Percentiles rank a stretch among this genome's conserved stretches.
These are phyloP conservation scores for Pseudoscleropodium purum DNA, from an alignment of 225 moss, liverwort and hornwort genomes.

Conservation along the genomic window DNA sequence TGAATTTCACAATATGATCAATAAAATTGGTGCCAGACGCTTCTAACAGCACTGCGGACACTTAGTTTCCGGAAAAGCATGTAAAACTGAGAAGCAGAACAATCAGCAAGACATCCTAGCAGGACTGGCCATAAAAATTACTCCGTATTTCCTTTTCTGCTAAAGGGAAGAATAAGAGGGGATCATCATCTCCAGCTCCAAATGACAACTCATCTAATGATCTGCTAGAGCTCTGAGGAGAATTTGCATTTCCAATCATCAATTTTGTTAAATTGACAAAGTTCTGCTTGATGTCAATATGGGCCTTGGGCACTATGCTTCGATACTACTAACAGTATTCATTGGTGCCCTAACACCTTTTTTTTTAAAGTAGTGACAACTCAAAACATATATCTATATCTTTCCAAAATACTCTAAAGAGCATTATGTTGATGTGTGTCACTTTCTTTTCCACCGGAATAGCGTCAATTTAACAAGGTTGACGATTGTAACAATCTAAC, in stretches of 20 bases:
- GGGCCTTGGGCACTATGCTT: neutral
- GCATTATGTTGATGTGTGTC: neutral
- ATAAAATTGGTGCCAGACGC: too few species aligned
- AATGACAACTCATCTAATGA: neutral
- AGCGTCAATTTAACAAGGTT: neutral
- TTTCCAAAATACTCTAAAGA: too few species aligned
- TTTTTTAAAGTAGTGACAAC: too few species aligned
- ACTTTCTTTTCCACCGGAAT: neutral
- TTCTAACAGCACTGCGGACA: too few species aligned
- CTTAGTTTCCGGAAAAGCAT: neutral
- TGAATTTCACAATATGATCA: neutral
- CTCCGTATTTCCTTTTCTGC: too few species aligned
- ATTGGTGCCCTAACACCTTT: too few species aligned
- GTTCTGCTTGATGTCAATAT: neutral
- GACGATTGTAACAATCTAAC: too few species aligned
- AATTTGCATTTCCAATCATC: neutral
- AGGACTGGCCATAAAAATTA: too few species aligned
- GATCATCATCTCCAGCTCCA: neutral
- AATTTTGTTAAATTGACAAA: neutral
- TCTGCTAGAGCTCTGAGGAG: neutral
- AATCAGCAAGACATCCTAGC: too few species aligned
- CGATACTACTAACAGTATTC: neutral
- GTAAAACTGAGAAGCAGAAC: neutral
- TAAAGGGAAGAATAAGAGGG: neutral
- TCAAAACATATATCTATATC: neutral